phyloP scores from a whole-genome alignment of 2,329 filamentous ascomycete species.

The Hypoxylon sp. region DNA sequence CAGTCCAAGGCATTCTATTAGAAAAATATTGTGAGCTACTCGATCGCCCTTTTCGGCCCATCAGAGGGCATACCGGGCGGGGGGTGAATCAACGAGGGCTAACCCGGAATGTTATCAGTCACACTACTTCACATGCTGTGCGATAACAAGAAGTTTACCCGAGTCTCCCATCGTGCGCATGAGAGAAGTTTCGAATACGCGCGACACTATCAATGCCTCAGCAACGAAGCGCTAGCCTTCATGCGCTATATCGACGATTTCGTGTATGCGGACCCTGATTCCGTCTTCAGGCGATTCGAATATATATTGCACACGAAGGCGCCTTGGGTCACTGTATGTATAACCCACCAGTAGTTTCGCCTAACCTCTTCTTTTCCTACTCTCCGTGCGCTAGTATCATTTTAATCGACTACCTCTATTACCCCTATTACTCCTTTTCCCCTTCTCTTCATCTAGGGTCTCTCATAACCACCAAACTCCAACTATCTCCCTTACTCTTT shows the following conservation, averaged over 20 bases:
- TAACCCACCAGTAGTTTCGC: background rate
- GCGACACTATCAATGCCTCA: slow-evolving; percentile 25
- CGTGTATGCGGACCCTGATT: slow-evolving; percentile 31
- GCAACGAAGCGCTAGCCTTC: slow-evolving; percentile 36
- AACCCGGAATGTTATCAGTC: slow-evolving; percentile 13
- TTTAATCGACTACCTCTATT: background rate
- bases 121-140: slow-evolving; percentile 18
- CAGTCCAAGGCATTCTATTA: slow-evolving; percentile 4
- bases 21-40: slow-evolving; percentile 38
- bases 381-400: background rate
- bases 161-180: slow-evolving; percentile 32
- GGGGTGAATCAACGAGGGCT: slow-evolving; percentile 5
- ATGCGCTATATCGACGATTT: slow-evolving; percentile 45
- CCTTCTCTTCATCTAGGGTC: background rate
- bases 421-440: too few relatives aligned
- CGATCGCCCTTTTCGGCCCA: too few relatives aligned
- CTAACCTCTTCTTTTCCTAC: background rate
- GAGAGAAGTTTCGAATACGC: slow-evolving; percentile 24
- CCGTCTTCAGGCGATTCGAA: slow-evolving; percentile 41
- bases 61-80: background rate
- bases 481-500: background rate
- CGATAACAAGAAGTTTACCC: slow-evolving; percentile 29
- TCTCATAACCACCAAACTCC: background rate
- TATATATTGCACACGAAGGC: slow-evolving; percentile 26
- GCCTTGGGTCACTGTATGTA: slow-evolving; percentile 23